Conservation (phyloP, 2,329 filamentous ascomycete species). For the Fonsecaea multimorphosa region DNA sequence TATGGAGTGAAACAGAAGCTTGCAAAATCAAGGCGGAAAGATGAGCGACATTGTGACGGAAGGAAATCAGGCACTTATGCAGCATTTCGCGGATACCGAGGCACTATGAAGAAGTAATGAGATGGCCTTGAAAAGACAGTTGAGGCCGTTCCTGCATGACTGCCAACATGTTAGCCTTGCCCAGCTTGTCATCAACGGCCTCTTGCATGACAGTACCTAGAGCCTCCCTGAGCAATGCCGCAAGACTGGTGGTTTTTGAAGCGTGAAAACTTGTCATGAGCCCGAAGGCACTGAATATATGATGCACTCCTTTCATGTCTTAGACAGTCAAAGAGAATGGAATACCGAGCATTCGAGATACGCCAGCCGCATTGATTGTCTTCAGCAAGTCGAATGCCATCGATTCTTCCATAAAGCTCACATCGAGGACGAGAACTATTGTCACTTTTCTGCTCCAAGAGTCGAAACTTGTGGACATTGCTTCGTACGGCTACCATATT, state of each 20-base stretch:
- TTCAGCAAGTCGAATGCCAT: background rate
- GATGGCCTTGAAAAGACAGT: background rate
- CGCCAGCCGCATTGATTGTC: background rate
- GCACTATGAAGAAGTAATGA: slow-evolving; percentile 27
- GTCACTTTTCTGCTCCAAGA: too few relatives aligned
- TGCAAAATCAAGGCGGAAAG: slow-evolving; percentile 27
- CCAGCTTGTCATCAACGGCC: background rate
- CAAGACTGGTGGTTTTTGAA: background rate
- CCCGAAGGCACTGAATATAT: background rate
- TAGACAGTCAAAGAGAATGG: background rate
- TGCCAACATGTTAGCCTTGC: background rate
- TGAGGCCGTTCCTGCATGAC: background rate
- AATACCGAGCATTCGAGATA: background rate
- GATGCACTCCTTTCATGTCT: background rate
- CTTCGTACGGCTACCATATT: background rate
- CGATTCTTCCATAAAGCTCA: background rate
- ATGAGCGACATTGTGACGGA: slow-evolving; percentile 34
- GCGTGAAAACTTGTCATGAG: background rate
- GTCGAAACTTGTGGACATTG: background rate
- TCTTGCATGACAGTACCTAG: too few relatives aligned
- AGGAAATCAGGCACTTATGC: slow-evolving; percentile 34
- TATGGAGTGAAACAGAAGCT: too few relatives aligned
- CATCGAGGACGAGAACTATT: too few relatives aligned
- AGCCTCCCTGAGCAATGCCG: too few relatives aligned
- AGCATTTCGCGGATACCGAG: slow-evolving; percentile 39